phyloP scores from a whole-genome alignment of 2,329 filamentous ascomycete genomes.

The Fusarium ambrosium region DNA sequence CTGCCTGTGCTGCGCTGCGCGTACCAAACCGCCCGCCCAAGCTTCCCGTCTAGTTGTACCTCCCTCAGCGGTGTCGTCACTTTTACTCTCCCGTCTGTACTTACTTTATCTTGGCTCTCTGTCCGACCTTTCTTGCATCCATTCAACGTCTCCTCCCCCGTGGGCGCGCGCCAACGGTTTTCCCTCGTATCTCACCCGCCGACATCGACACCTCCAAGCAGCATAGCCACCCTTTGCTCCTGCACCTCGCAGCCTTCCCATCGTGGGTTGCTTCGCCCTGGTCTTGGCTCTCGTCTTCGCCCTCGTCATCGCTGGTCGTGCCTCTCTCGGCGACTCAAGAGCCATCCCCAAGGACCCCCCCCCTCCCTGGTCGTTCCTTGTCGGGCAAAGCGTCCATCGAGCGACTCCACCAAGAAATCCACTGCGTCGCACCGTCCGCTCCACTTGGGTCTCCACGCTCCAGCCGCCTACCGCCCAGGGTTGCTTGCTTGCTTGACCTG shows the following conservation, averaged over 20 bases:
- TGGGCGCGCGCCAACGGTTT: slow-evolving; percentile 20
- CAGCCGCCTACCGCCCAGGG: slow-evolving; percentile 36
- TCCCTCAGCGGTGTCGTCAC: slow-evolving; percentile 29
- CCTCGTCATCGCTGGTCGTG: slow-evolving; percentile 29
- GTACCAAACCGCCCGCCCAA: background rate
- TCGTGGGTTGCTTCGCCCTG: slow-evolving; percentile 24
- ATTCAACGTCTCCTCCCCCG: slow-evolving; percentile 6
- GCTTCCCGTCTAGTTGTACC: background rate
- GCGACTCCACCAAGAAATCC: slow-evolving; percentile 37
- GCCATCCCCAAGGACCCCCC: slow-evolving; percentile 24
- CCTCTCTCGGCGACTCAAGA: slow-evolving; percentile 14
- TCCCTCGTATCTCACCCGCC: slow-evolving; percentile 10
- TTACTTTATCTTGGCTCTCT: background rate
- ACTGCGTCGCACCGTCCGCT: slow-evolving; percentile 35
- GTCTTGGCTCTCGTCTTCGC: slow-evolving; percentile 21
- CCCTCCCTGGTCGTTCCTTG: slow-evolving; percentile 29
- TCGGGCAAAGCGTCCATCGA: slow-evolving; percentile 42
- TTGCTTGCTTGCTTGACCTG: slow-evolving; percentile 28
- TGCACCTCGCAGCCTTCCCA: slow-evolving; percentile 7
- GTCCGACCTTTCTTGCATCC: slow-evolving; percentile 15
- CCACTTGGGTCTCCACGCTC: slow-evolving; percentile 41
- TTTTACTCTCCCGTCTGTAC: slow-evolving; percentile 20
- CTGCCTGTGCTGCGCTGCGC: background rate
- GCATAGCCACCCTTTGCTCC: slow-evolving; percentile 9
- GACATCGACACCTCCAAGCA: slow-evolving; percentile 20